Base-by-base conservation (phyloP, 306 rosid species). In the Dryas alaskensis region DNA sequence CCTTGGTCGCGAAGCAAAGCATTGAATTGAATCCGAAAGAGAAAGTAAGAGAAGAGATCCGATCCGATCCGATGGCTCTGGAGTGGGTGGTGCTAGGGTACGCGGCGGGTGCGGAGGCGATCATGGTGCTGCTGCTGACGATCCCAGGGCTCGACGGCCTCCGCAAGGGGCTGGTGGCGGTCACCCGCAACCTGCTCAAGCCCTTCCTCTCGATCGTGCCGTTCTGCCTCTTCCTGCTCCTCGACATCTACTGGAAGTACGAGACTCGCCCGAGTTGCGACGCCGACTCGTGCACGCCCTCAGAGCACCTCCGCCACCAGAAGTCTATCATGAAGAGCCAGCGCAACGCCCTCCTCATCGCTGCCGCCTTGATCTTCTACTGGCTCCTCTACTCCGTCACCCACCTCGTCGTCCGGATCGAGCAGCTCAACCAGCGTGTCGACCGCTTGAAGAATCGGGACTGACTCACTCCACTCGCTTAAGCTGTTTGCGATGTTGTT, bases 281-380 rank as follows among this genome's bases (percentile, higher is more conserved):
- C 49, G 84, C 71, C 0, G 98, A 92, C 3, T 81, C 97, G 0
- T 95, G 99, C 72, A 88, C 96, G 0, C 98, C 98, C 0, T 55
- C 98, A 10, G 99, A 95, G 79, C 63, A 72, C 64, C 89, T 95
- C 52, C 96, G 99, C 40, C 99, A 95, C 84, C 93, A 92, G 90
- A 95, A 95, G 40, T 95, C 99, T 4, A 89, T 95, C 78, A 95
- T 95, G 93, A 95, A 95, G 92, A 95, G 99, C 79, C 98, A 95
- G 71, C 92, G 99, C 54, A 95, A 95, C 77, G 99, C 96, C 3
- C 98, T 95, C 50, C 83, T 95, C 75, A 95, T 95, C 83, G 99
- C 91, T 10, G 70, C 89, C 4, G 99, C 99, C 0, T 76, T 95
- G 66, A 55, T 90, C 59, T 95, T 95, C 81, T 95, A 95, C 74